phyloP scores from a whole-genome alignment of 176 grass and related monocot species.

The Avena insularis region DNA sequence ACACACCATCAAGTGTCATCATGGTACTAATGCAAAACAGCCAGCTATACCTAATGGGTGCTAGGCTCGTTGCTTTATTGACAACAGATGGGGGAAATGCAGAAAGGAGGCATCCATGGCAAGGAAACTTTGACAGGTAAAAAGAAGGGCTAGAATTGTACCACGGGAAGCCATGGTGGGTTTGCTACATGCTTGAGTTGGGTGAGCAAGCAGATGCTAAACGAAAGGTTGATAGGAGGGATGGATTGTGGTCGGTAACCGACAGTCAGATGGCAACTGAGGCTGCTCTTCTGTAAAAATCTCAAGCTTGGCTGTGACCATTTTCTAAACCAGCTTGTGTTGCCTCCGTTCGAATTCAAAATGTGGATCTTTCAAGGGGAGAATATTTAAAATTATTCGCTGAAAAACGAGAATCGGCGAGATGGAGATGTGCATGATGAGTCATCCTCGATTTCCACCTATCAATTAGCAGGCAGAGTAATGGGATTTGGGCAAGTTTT shows the following conservation, averaged over 20 bases:
- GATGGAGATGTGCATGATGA: conserved; percentile 42
- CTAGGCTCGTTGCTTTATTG: conserved; percentile 35
- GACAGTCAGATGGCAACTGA: conserved; percentile 42
- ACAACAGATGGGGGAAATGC: background rate
- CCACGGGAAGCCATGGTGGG: conserved; percentile 44
- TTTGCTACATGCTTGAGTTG: conserved; percentile 48
- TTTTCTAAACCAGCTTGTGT: conserved; percentile 43
- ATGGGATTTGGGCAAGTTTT: conserved; percentile 28
- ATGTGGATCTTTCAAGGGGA: background rate
- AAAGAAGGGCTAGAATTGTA: conserved; percentile 49
- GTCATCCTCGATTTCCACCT: conserved; percentile 24
- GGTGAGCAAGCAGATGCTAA: conserved; percentile 50
- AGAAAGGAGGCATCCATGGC: conserved; percentile 42
- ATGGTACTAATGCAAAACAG: conserved; percentile 28
- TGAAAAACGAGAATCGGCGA: conserved; percentile 25
- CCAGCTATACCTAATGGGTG: conserved; percentile 32
- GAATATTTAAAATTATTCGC: background rate
- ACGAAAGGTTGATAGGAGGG: conserved; percentile 30
- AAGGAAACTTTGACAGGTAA: conserved; percentile 54
- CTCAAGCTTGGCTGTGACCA: conserved; percentile 28
- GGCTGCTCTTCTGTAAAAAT: conserved; percentile 36
- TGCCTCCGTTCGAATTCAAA: conserved; percentile 6
- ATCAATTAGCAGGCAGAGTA: conserved; percentile 32
- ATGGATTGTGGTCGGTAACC: conserved; percentile 47
- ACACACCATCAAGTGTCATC: conserved; percentile 4